Base-by-base conservation (phyloP, 208 protist genomes). In the Porcisia hertigi region DNA sequence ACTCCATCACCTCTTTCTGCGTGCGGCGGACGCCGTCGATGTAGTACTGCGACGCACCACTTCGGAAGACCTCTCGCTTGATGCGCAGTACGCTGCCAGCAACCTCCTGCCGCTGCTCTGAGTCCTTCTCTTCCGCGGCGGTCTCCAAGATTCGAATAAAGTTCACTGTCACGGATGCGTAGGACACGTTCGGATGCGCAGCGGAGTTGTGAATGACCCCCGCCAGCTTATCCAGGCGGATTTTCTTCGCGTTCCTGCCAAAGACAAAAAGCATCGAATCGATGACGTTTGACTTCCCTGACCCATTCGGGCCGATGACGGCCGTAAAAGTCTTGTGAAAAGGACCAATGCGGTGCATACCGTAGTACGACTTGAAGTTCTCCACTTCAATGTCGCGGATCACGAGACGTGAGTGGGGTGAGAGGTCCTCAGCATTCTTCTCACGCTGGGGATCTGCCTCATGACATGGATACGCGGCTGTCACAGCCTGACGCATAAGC, bases 261-360 rank as follows among this genome's bases (percentile, higher is more conserved):
- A 99, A 99, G 18, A 99, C 99, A 88, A 99, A 99, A 7, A 99
- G 91, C 86, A 99, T 96, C 4, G 98, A 93, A 86, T 99, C 99
- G 75, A 99, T 99, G 20, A 99, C 98, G 86, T 99, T 99, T 14
- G 98, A 99, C 92, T 99, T 99, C 71, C 99, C 99, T 43, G 94
- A 99, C 49, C 99, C 99, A 86, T 99, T 99, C 16, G 99, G 99
- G 14, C 99, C 99, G 64, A 99, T 98, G 41, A 99, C 96, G 16
- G 98, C 95, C 36, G 98, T 99, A 87, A 99, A 99, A 54, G 92
- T 98, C 86, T 99, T 99, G 92, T 99, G 99, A 84, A 99, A 99
- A 0, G 99, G 99, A 7, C 99, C 99, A 69, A 99, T 99, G 64
- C 92, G 87, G 71, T 99, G 94, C n/a, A 72, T 83, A 9, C 99